phyloP scores from a whole-genome alignment of 768 basidiomycete species.

The Tylopilus rubrobrunneus region DNA sequence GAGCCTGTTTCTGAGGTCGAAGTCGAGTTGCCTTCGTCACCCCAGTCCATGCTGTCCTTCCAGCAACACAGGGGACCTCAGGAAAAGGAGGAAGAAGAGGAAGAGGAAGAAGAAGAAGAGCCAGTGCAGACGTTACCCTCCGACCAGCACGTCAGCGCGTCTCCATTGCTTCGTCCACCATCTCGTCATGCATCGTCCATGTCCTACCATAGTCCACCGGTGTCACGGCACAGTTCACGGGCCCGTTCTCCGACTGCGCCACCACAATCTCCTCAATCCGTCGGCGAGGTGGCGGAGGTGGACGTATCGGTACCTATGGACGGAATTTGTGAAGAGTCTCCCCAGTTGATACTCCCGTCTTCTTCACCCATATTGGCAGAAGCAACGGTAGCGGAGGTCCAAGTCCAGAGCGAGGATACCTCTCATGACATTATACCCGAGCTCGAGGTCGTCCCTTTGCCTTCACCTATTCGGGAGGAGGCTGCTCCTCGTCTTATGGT shows the following conservation, averaged over 20 bases:
- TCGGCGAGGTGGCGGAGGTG: slow-evolving; percentile 10
- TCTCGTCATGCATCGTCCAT: slow-evolving; percentile 13
- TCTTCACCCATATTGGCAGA: slow-evolving; percentile 17
- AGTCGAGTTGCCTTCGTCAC: slow-evolving; percentile 12
- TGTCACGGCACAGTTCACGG: slow-evolving; percentile 19
- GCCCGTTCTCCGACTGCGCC: slow-evolving; percentile 9
- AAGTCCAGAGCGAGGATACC: background rate
- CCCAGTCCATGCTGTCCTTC: slow-evolving; percentile 15
- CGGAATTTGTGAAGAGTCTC: slow-evolving; percentile 21
- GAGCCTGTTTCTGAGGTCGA: slow-evolving; percentile 12
- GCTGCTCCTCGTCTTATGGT: slow-evolving; percentile 14
- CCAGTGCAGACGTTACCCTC: background rate
- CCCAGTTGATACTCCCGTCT: slow-evolving; percentile 20
- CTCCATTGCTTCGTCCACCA: slow-evolving; percentile 15
- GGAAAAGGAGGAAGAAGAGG: slow-evolving; percentile 15
- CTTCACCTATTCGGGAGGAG: slow-evolving; percentile 2
- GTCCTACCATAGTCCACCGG: slow-evolving; percentile 13
- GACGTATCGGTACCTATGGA: slow-evolving; percentile 18
- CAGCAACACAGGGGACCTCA: slow-evolving; percentile 8
- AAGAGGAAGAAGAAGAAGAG: slow-evolving; percentile 15
- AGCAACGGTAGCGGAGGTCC: background rate
- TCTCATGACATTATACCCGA: background rate
- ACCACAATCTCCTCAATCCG: slow-evolving; percentile 7
- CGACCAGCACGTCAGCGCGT: background rate
- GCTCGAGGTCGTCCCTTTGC: background rate